A percentile compares a stretch with the other conserved stretches of the same genome.
These are phyloP conservation scores for Gillenia trifoliata DNA, from an alignment of 306 rosid genomes.

Conservation along the genomic window DNA sequence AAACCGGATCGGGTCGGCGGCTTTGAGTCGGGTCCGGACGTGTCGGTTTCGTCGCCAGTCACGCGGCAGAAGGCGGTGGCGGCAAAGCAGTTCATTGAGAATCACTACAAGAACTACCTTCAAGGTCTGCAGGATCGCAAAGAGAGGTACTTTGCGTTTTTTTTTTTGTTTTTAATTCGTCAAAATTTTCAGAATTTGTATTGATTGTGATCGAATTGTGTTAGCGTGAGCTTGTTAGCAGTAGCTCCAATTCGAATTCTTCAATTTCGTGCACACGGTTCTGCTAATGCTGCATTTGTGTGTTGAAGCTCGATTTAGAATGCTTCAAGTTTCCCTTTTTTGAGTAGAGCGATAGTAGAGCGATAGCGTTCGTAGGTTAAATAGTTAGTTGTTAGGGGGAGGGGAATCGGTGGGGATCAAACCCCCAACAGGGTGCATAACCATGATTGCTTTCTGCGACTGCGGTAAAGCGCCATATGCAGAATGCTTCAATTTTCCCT, in stretches of 20 bases:
- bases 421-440: too few species aligned
- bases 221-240: neutral
- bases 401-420: too few species aligned
- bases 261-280: neutral
- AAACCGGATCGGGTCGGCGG: slow-evolving; percentile 62
- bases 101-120: slow-evolving; percentile 91
- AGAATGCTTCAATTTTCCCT: neutral
- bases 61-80: slow-evolving; percentile 92
- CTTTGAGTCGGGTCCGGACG: slow-evolving; percentile 64
- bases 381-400: too few species aligned
- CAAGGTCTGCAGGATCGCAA: slow-evolving; percentile 96
- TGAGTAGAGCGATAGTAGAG: too few species aligned
- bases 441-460: too few species aligned
- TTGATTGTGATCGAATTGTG: neutral
- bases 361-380: too few species aligned
- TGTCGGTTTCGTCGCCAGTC: slow-evolving; percentile 89
- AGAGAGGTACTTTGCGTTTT: slow-evolving; percentile 50
- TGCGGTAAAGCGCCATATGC: too few species aligned
- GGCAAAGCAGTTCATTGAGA: slow-evolving; percentile 94
- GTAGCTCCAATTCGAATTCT: neutral
- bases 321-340: neutral
- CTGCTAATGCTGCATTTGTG: neutral
- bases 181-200: neutral
- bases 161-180: too few species aligned
- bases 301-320: neutral